A percentile compares a stretch with the other conserved stretches of the same genome.
Conservation (phyloP, 495 filamentous ascomycete genomes). For the Acidiella bohemica region DNA sequence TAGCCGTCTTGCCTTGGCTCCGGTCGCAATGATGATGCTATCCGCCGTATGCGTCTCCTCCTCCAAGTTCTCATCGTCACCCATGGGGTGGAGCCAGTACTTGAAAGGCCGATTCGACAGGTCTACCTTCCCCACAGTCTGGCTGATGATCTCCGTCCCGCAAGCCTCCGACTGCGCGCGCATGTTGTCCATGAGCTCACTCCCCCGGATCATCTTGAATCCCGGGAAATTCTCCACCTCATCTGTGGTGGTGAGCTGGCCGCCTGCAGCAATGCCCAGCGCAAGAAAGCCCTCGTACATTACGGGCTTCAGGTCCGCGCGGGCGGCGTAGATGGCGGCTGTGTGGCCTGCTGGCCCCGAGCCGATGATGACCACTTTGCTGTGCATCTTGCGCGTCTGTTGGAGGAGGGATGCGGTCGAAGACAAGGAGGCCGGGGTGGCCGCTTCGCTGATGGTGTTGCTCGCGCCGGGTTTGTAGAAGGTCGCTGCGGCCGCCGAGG, state of each 20-base stretch:
- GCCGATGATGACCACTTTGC: slow-evolving; percentile 32
- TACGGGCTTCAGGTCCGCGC: slow-evolving; percentile 82
- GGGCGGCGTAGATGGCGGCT: slow-evolving; percentile 86
- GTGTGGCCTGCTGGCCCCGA: slow-evolving; percentile 97
- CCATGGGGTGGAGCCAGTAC: slow-evolving; percentile 70
- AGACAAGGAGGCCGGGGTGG: slow-evolving; percentile 25
- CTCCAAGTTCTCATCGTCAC: slow-evolving; percentile 39
- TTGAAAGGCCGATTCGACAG: slow-evolving; percentile 76
- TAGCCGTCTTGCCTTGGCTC: slow-evolving; percentile 75
- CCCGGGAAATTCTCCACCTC: slow-evolving; percentile 97
- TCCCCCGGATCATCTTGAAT: slow-evolving; percentile 75
- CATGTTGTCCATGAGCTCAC: slow-evolving; percentile 89
- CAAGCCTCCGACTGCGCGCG: slow-evolving; percentile 79
- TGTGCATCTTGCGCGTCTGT: slow-evolving; percentile 29
- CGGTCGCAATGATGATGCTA: slow-evolving; percentile 85
- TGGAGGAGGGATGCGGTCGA: slow-evolving; percentile 31
- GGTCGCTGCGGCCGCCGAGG: slow-evolving; percentile 51
- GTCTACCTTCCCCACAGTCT: slow-evolving; percentile 85
- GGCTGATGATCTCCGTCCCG: slow-evolving; percentile 79
- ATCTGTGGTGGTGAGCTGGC: slow-evolving; percentile 93
- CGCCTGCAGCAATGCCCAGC: slow-evolving; percentile 89
- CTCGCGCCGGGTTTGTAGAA: slow-evolving; percentile 37
- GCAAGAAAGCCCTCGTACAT: slow-evolving; percentile 97
- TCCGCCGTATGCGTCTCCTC: slow-evolving; percentile 68
- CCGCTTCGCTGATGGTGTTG: slow-evolving; percentile 37